A percentile compares a stretch with the other conserved stretches of the same genome.
Evolutionary conservation across 176 grass and related monocot genomes (phyloP).

Genomic region (Raddia guianensis): DNA sequence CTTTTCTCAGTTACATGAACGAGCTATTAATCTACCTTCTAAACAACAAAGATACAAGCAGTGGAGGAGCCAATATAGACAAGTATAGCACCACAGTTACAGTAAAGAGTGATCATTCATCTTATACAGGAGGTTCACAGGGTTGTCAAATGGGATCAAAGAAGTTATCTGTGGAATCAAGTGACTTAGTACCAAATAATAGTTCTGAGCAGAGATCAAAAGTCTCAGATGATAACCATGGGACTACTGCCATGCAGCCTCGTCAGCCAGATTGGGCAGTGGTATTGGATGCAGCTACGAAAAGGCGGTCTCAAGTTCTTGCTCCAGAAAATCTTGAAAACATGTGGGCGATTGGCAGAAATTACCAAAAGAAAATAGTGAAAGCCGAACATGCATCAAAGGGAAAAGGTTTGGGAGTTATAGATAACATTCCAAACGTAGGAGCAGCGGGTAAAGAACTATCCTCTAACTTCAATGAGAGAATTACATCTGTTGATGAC

Average conservation of each 20-base stretch:
- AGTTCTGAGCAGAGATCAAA: slow-evolving; percentile 43
- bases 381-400: slow-evolving; percentile 51
- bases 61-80: slow-evolving; percentile 44
- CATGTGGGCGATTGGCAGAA: slow-evolving; percentile 97
- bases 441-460: slow-evolving; percentile 58
- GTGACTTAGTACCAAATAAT: slow-evolving; percentile 40
- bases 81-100: slow-evolving; percentile 43
- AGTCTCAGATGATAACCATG: slow-evolving; percentile 43
- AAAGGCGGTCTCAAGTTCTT: slow-evolving; percentile 89
- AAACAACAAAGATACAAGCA: slow-evolving; percentile 59
- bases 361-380: slow-evolving; percentile 91
- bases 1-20: slow-evolving; percentile 81
- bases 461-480: slow-evolving; percentile 75
- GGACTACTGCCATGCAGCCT: slow-evolving; percentile 29
- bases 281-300: slow-evolving; percentile 82
- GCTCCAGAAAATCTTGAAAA: slow-evolving; percentile 98
- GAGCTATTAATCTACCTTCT: slow-evolving; percentile 84
- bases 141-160: slow-evolving; percentile 47
- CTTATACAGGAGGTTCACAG: slow-evolving; percentile 53
- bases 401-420: slow-evolving; percentile 40
- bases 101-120: slow-evolving; percentile 33
- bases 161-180: slow-evolving; percentile 39
- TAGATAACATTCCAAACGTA: slow-evolving; percentile 35
- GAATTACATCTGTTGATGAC: slow-evolving; percentile 79
- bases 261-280: slow-evolving; percentile 79